These are phyloP conservation scores for Tricholomella constricta DNA, from an alignment of 768 basidiomycete genomes.

Conservation along the genomic window DNA sequence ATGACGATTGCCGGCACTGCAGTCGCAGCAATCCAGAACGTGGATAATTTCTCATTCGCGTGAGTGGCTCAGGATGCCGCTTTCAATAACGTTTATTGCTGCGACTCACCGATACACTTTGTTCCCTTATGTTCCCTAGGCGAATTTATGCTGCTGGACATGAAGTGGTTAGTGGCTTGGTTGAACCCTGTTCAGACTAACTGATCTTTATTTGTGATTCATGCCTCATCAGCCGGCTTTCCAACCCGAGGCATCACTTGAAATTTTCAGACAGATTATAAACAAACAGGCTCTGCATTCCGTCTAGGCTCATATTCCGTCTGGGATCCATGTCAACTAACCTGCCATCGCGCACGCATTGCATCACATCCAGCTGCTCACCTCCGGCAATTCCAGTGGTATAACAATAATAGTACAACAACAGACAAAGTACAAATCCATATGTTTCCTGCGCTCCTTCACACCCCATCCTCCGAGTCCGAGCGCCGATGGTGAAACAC, in stretches of 20 bases:
- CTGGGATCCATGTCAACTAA: no score
- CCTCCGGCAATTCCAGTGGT: no score
- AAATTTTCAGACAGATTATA: conserved; percentile 61
- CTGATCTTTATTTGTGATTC: background rate
- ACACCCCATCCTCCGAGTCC: no score
- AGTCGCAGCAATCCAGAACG: conserved; percentile 62
- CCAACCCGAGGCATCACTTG: conserved; percentile 57
- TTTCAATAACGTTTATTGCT: background rate
- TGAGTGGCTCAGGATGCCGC: conserved; percentile 31
- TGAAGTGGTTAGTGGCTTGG: conserved; percentile 51
- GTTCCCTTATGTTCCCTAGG: conserved; percentile 28
- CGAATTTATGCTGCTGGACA: conserved; percentile 62
- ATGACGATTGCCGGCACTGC: conserved; percentile 56
- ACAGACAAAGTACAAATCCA: no score
- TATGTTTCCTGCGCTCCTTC: no score
- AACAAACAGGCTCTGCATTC: conserved; percentile 55
- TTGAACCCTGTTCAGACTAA: background rate
- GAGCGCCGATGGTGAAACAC: conserved; percentile 29
- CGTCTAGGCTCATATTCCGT: conserved; percentile 35
- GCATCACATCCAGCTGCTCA: no score
- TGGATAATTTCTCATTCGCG: conserved; percentile 71
- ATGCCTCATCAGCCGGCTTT: conserved; percentile 57
- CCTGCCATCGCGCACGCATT: no score
- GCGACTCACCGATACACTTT: background rate
- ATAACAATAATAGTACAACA: no score